Evolutionary conservation across 805 yeast genomes (phyloP), one percentile per base, ranked within the genome.

Genomic region (Pichia heedii): DNA sequence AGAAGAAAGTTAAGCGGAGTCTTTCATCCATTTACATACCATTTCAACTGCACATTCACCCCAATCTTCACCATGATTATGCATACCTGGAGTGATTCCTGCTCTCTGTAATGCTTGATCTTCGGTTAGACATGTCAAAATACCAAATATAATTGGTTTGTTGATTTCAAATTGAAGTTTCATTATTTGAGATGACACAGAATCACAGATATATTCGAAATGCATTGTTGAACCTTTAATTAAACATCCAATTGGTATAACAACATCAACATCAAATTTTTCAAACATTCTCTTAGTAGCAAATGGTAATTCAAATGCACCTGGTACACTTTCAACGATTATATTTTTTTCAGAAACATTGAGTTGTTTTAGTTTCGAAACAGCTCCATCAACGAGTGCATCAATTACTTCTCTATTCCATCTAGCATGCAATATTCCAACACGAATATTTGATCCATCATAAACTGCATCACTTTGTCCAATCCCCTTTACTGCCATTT

Each of bases 11-110:
- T 3, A 12, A 12, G 16, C 16, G 32, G 6, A 37, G 27, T 42
- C 40, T 29, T 19, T 22, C 16, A 22, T 42, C 46, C 47, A 76
- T 53, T 77, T 77, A 15, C 58, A 40, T 4, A 76, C 81, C 97
- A 93, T 90, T 69, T 90, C 98, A 22, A 93, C 96, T 15, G 98
- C 98, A 43, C 97, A 96, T 30, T 94, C 89, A 53, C 95, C 98
- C 98, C 98, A 90, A 63, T 93, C 98, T 58, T 76, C 86, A 51
- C 98, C 98, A 58, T 93, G 98, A 69, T 90, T 90, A 65, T 93
- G 97, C 79, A 80, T 76, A 45, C 83, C 87, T 26, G 65, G 65
- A 33, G 71, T 62, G 49, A 90, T 68, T 22, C 97, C 98, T 12
- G 97, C 95, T 66, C 98, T 81, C 19, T 80, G 79, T 53, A 81